These are phyloP conservation scores for Saccharomycopsis sp. DNA, from an alignment of 805 yeast genomes.

Conservation along the genomic window DNA sequence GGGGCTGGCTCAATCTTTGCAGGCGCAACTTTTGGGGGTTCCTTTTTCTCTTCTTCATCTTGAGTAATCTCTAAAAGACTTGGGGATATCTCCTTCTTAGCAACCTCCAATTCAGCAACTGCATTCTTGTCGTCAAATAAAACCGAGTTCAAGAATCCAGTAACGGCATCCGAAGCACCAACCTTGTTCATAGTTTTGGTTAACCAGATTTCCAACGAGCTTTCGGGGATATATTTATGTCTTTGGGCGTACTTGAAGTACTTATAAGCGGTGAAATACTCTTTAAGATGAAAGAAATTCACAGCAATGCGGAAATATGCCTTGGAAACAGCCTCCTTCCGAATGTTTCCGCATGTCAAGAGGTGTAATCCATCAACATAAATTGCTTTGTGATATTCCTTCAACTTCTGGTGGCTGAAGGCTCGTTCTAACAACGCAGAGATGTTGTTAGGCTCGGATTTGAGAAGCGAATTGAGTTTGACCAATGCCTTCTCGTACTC, in stretches of 20 bases:
- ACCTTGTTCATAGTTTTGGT: conserved; percentile 19
- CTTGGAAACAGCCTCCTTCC: conserved; percentile 40
- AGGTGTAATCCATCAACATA: conserved; percentile 39
- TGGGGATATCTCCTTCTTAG: neutral
- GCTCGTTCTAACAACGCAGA: conserved; percentile 44
- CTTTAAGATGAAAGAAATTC: conserved; percentile 39
- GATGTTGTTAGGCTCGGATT: conserved; percentile 39
- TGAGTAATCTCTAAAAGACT: neutral
- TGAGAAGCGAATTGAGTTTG: conserved; percentile 34
- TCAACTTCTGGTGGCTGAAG: conserved; percentile 41
- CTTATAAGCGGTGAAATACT: conserved; percentile 35
- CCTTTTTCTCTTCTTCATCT: conserved; percentile 2
- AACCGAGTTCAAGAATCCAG: conserved; percentile 3
- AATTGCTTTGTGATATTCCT: conserved; percentile 43
- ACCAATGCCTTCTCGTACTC: conserved; percentile 41
- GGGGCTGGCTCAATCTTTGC: neutral
- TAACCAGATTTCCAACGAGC: conserved; percentile 40
- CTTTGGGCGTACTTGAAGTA: conserved; percentile 38
- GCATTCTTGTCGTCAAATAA: conserved; percentile 6
- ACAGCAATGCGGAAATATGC: conserved; percentile 46
- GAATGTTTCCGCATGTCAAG: conserved; percentile 29
- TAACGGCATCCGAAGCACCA: neutral
- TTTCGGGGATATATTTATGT: conserved; percentile 38
- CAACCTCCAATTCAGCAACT: conserved; percentile 4
- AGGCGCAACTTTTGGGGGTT: neutral